These are phyloP conservation scores for Entomortierella lignicola DNA, from an alignment of 192 early-diverging fungal species.

Conservation along the genomic window DNA sequence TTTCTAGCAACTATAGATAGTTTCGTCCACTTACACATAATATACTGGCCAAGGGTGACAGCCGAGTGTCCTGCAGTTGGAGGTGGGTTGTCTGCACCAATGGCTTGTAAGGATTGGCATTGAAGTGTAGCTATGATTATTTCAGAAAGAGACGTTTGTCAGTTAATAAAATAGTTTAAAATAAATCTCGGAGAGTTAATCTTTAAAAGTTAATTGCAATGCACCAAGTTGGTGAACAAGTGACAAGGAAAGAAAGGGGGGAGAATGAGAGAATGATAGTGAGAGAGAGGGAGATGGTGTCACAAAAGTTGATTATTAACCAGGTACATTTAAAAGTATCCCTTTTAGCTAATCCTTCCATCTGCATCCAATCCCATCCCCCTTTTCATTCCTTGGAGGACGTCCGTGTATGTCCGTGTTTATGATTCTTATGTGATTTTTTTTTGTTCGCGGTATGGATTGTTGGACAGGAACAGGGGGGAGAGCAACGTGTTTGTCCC, in stretches of 20 bases:
- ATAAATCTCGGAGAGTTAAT: neutral
- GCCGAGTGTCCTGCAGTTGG: slow-evolving; percentile 40
- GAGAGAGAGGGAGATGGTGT: neutral
- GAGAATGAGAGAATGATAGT: too few species aligned
- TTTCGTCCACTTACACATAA: slow-evolving; percentile 40
- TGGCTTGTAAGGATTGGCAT: slow-evolving; percentile 24
- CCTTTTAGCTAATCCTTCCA: too few species aligned
- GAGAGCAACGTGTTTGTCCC: neutral
- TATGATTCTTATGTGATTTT: too few species aligned
- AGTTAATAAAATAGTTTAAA: too few species aligned
- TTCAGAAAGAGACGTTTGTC: neutral
- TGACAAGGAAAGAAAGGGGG: neutral
- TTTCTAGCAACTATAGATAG: neutral
- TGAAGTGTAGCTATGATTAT: neutral
- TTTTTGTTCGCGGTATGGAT: too few species aligned
- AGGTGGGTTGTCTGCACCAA: slow-evolving; percentile 29
- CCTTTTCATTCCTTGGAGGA: too few species aligned
- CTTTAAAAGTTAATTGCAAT: too few species aligned
- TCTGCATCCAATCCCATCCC: too few species aligned
- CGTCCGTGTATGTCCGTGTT: too few species aligned
- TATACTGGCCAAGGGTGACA: slow-evolving; percentile 50
- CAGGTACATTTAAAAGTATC: too few species aligned
- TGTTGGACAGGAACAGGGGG: neutral
- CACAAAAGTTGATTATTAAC: neutral
- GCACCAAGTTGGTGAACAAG: too few species aligned